Conservation (phyloP, 2,329 filamentous ascomycete genomes). For the Colletotrichum liaoningense region DNA sequence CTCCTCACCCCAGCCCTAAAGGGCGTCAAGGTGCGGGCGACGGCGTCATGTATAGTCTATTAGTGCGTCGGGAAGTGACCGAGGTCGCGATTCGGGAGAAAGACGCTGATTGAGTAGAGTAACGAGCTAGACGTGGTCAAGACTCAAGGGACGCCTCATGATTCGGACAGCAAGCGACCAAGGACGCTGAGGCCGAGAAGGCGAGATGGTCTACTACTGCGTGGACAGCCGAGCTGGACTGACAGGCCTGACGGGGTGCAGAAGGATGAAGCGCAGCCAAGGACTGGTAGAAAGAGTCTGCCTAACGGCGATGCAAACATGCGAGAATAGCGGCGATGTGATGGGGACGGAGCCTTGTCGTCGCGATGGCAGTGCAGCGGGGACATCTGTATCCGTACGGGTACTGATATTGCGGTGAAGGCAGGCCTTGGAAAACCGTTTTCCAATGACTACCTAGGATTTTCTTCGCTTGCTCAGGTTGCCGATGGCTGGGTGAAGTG, state of each 20-base stretch:
- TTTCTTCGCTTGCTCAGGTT: not conserved
- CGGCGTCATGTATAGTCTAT: constrained; percentile 20
- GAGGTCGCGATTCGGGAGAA: not conserved
- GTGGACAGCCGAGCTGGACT: constrained; percentile 5
- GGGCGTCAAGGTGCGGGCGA: constrained; percentile 20
- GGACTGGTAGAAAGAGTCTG: constrained; percentile 1
- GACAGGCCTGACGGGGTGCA: constrained; percentile 27
- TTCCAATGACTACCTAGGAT: not conserved
- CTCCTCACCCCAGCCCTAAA: constrained; percentile 21
- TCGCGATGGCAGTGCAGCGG: constrained; percentile 3
- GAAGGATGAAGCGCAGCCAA: constrained; percentile 33
- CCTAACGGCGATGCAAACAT: constrained; percentile 2
- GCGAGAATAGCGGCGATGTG: not conserved
- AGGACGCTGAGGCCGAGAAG: not conserved
- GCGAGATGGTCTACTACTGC: not conserved
- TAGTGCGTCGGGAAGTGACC: constrained; percentile 20
- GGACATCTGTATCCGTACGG: not conserved
- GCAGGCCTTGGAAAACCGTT: not conserved
- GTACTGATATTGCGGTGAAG: not conserved
- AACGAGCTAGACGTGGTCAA: not conserved
- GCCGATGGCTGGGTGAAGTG: not conserved
- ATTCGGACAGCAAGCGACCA: not conserved
- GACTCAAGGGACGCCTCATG: not conserved
- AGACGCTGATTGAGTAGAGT: not conserved
- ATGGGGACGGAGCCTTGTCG: not conserved